A percentile compares a stretch with the other conserved stretches of the same genome.
Conservation (phyloP, 176 grass and related monocot species). For the Paspalum notatum region DNA sequence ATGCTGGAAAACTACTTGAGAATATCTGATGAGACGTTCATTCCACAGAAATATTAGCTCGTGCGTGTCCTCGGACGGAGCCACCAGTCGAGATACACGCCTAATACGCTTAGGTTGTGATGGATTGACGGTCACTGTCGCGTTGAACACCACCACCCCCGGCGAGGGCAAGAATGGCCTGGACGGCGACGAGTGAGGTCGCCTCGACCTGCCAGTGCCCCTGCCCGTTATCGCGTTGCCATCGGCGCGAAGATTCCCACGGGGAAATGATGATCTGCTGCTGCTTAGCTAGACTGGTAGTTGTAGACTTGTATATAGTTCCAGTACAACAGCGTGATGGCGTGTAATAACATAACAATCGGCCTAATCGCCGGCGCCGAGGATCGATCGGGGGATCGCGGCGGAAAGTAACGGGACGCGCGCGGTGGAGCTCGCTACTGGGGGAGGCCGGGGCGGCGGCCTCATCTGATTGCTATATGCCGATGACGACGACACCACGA, state of each 20-base stretch:
- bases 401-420: not conserved
- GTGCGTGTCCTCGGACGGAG: not conserved
- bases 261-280: no score
- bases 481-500: not conserved
- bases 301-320: no score
- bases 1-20: not conserved
- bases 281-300: no score
- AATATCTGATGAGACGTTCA: not conserved
- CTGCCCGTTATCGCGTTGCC: not conserved
- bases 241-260: not conserved
- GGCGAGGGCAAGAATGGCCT: no score
- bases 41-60: not conserved
- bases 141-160: no score
- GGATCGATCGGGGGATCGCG: not conserved
- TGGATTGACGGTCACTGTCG: not conserved
- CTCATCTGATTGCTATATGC: not conserved
- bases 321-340: no score
- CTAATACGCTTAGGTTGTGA: no score
- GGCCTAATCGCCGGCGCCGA: not conserved
- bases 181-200: slow-evolving; percentile 33
- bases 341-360: no score
- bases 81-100: not conserved
- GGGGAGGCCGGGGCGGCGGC: slow-evolving; percentile 12
- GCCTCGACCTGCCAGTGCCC: not conserved
- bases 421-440: slow-evolving; percentile 54